Evolutionary conservation across 148 eudicot species (phyloP).

Genomic region (Tetragonia tetragonoides): DNA sequence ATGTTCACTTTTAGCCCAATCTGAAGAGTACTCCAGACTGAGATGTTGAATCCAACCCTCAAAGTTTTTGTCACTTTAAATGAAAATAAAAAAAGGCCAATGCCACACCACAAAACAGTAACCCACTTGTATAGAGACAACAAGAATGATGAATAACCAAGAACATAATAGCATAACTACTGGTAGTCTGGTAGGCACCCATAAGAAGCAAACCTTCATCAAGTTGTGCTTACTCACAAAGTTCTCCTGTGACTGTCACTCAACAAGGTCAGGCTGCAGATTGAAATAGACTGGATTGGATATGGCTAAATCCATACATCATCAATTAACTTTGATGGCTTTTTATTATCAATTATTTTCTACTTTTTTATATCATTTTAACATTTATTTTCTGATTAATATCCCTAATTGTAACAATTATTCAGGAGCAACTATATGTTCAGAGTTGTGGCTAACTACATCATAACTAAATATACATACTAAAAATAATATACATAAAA

Average conservation of each 20-base stretch:
- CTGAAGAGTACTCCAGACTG: not conserved
- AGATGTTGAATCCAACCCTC: not conserved
- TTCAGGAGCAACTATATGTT: too few species aligned
- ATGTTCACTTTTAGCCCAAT: not conserved
- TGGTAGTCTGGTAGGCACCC: not conserved
- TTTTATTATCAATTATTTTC: too few species aligned
- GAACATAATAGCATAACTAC: not conserved
- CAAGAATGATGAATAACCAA: not conserved
- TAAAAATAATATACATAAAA: too few species aligned
- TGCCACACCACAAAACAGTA: not conserved
- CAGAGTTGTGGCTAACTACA: too few species aligned
- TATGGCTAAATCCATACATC: not conserved
- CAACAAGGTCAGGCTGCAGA: too few species aligned
- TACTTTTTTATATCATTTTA: too few species aligned
- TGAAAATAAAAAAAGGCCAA: not conserved
- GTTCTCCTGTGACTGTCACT: too few species aligned
- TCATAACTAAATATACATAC: too few species aligned
- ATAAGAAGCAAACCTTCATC: too few species aligned
- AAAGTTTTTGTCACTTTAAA: not conserved
- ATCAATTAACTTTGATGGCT: not conserved
- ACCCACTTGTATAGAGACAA: not conserved
- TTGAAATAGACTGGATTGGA: not conserved
- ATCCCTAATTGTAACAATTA: too few species aligned
- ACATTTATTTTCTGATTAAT: too few species aligned
- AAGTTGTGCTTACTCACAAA: too few species aligned